A percentile compares a stretch with the other conserved stretches of the same genome.
phyloP scores from a whole-genome alignment of 225 moss, liverwort and hornwort species.

The Neckera pumila region DNA sequence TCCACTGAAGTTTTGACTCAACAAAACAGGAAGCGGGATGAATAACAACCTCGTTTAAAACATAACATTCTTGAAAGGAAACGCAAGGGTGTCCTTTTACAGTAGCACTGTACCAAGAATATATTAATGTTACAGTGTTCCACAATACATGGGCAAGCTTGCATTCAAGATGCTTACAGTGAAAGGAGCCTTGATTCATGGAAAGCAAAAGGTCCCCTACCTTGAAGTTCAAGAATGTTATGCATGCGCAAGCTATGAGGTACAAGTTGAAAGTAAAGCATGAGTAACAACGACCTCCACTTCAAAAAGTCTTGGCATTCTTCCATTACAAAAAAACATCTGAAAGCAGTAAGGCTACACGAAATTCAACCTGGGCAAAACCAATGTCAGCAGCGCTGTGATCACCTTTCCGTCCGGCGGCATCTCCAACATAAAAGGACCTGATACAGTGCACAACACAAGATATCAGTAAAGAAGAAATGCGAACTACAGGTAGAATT shows the following conservation, averaged over 20 bases:
- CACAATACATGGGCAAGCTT: neutral
- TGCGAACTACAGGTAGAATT: neutral
- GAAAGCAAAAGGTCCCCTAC: neutral
- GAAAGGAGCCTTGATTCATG: neutral
- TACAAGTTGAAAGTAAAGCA: neutral
- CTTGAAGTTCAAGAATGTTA: neutral
- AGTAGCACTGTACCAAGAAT: neutral
- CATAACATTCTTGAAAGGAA: neutral
- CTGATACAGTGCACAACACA: constrained; percentile 16
- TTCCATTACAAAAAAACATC: neutral
- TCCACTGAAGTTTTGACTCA: neutral
- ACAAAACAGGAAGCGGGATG: neutral
- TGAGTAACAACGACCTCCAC: neutral
- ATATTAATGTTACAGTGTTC: neutral
- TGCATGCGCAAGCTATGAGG: neutral
- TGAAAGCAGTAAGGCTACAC: neutral
- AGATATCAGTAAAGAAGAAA: neutral
- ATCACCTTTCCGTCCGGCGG: constrained; percentile 67
- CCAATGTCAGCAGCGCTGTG: constrained; percentile 75
- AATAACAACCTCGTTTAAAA: neutral
- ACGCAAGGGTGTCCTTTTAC: neutral
- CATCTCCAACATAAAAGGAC: constrained; percentile 97
- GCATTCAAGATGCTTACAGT: neutral
- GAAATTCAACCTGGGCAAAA: constrained; percentile 65
- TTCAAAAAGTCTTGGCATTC: neutral